Evolutionary conservation across 1,284 basidiomycete genomes (phyloP), one percentile per base, ranked within the genome.

Genomic region (Amylostereum areolatum): DNA sequence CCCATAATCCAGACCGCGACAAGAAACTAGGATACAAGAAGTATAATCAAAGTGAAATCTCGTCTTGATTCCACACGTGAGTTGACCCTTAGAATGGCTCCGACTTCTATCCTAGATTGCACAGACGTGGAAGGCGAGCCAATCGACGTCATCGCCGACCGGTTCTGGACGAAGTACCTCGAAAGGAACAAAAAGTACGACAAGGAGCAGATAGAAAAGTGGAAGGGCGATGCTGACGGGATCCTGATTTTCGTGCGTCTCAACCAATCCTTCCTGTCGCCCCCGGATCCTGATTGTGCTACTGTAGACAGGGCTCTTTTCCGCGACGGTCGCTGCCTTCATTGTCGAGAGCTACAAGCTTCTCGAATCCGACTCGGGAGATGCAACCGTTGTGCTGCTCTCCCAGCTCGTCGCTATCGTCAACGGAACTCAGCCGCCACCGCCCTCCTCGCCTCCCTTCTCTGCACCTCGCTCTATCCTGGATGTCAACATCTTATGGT

Each of bases 401-500:
- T 5, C 5, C 12, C 37, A 39, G 12, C n/a, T 39, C 12, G n/a
- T 39, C n/a, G n/a, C n/a, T n/a, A n/a, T n/a, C n/a, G n/a, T n/a
- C n/a, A n/a, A n/a, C n/a, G n/a, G n/a, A n/a, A n/a, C n/a, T n/a
- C n/a, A n/a, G n/a, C n/a, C n/a, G n/a, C n/a, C n/a, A n/a, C n/a
- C n/a, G n/a, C 27, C 11, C 47, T 37, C 3, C 32, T 18, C 3
- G 5, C n/a, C 11, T 11, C 45, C 5, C 27, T 39, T 39, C 27
- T 25, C n/a, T 39, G 37, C 37, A 5, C 37, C 37, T 5, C 5
- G n/a, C 6, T 39, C 37, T 5, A 25, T 25, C 62, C 25, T 39
- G 5, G 5, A 18, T n/a, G 37, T 39, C 5, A 39, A 39, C 48
- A 55, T 54, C n/a, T 52, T 71, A 3, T 72, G 68, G 70, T 67